phyloP scores from a whole-genome alignment of 345 rosid species.

The Sonneratia alba region DNA sequence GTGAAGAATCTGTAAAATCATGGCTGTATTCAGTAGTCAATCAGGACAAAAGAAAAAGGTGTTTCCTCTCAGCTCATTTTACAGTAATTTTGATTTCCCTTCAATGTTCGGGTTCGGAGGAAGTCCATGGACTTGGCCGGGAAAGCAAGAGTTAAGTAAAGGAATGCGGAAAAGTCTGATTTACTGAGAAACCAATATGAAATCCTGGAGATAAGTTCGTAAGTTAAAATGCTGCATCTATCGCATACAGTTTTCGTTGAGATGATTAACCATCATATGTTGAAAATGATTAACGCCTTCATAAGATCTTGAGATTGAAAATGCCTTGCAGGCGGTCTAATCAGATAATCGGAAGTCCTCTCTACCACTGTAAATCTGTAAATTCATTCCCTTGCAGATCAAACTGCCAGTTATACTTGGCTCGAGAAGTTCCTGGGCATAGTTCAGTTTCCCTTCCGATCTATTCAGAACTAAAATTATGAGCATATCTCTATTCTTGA shows the following conservation, averaged over 20 bases:
- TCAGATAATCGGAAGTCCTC: background rate
- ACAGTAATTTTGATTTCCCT: background rate
- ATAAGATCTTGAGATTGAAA: background rate
- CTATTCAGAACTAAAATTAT: background rate
- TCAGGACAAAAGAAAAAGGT: background rate
- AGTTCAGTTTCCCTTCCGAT: too few relatives aligned
- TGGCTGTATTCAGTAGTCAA: background rate
- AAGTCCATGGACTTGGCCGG: too few relatives aligned
- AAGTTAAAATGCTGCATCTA: too few relatives aligned
- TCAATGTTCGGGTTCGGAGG: too few relatives aligned
- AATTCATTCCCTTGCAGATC: background rate
- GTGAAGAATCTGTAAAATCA: conserved; percentile 1
- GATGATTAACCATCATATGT: too few relatives aligned
- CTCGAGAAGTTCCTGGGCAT: background rate
- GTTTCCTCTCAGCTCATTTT: background rate
- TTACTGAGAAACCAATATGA: too few relatives aligned
- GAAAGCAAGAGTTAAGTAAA: too few relatives aligned
- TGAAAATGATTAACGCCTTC: too few relatives aligned
- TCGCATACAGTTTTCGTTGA: too few relatives aligned
- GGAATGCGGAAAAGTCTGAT: too few relatives aligned
- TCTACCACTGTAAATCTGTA: background rate
- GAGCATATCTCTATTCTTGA: background rate
- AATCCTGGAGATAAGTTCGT: too few relatives aligned
- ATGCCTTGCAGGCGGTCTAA: background rate
- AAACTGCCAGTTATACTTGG: background rate